Base-by-base conservation (phyloP, 2,329 filamentous ascomycete genomes). In the Hysterium pulicare region DNA sequence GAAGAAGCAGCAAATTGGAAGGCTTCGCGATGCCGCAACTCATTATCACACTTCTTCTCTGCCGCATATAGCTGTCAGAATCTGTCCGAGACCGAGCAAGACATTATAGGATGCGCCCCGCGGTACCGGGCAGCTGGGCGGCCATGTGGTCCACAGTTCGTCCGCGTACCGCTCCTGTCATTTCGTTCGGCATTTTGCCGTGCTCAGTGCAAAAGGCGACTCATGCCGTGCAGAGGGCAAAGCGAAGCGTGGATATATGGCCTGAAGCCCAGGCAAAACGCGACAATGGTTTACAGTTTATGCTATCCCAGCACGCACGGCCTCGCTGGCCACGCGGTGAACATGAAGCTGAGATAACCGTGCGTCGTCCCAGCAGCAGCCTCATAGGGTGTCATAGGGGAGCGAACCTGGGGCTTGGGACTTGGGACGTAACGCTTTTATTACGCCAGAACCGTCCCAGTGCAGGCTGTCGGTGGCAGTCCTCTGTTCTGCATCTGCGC, bases 161-260 rank as follows among this genome's bases (percentile, higher is more conserved):
- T 44, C 39, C 34, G 40, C 40, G 38, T 40, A 20, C 35, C 40
- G 38, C 35, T 46, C 41, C 45, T 48, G 40, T 45, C 39, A 50
- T 50, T 38, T 40, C 26, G 36, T 38, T 43, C 44, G 46, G 51
- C 46, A 50, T 32, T 46, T 47, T 39, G 17, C 37, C 40, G 38
- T 42, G 32, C 37, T 44, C 31, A 34, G 42, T 17, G 40, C 42
- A 45, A 40, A 40, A 31, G 28, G 39, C 39, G 41, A 48, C 44
- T 32, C 41, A 44, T 46, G 43, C 33, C 28, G 30, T 39, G 38
- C 44, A 46, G 36, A 30, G 41, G 44, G 50, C 51, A 46, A 41
- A 43, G 41, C 40, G 47, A 38, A 47, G 57, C 56, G 47, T 46
- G 36, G 31, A 13, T 49, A 52, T 45, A 46, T 45, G 34, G 36